Conservation (phyloP, 2,329 filamentous ascomycete genomes). For the Akanthomyces muscarius region DNA sequence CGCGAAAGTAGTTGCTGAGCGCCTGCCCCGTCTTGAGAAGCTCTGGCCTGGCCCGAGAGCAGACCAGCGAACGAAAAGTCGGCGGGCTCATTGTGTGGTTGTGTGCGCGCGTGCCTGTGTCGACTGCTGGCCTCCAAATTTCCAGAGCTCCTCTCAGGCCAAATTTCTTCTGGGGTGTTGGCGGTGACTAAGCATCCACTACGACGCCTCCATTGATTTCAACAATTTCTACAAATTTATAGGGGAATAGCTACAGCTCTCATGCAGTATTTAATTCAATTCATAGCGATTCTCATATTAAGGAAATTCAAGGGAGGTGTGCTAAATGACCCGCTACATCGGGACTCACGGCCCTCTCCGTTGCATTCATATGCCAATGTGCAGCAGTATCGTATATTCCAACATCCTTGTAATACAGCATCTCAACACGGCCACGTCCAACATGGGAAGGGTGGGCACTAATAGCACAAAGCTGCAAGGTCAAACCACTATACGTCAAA, state of each 20-base stretch:
- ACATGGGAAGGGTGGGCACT: not conserved
- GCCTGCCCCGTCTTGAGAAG: conserved; percentile 29
- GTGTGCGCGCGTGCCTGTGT: conserved; percentile 7
- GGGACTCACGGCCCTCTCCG: not conserved
- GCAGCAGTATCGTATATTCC: conserved; percentile 12
- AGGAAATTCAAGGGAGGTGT: conserved; percentile 1
- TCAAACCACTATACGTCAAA: not conserved
- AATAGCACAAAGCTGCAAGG: not conserved
- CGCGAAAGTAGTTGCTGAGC: conserved; percentile 32
- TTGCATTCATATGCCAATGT: not conserved
- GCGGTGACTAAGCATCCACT: conserved; percentile 12
- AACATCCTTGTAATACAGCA: conserved; percentile 4
- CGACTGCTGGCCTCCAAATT: not conserved
- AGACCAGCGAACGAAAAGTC: conserved; percentile 34
- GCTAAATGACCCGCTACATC: conserved; percentile 9
- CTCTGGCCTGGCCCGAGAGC: conserved; percentile 33
- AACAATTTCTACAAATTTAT: not conserved
- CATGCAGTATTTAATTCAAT: not conserved
- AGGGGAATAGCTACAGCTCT: not conserved
- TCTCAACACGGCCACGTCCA: conserved; percentile 5
- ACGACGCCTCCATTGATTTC: not conserved
- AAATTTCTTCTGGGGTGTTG: conserved; percentile 12
- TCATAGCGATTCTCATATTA: conserved; percentile 12
- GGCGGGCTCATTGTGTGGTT: conserved; percentile 34
- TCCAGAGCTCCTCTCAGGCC: conserved; percentile 4